Evolutionary conservation across 2,329 filamentous ascomycete genomes (phyloP).

Genomic region (Cladosporium oxysporum): DNA sequence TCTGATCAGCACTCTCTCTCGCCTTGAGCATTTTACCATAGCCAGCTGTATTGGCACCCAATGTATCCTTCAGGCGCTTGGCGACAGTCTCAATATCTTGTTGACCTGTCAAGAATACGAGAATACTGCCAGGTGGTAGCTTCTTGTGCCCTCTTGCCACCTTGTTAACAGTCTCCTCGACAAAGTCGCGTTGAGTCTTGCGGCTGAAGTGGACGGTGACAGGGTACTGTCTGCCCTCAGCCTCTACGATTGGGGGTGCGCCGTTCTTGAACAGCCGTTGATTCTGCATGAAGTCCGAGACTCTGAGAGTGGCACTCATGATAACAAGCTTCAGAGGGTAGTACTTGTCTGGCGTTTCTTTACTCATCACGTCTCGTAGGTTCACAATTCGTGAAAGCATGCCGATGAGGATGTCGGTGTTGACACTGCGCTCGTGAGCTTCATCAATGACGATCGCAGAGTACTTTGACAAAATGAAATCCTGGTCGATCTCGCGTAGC

Average conservation of each 20-base stretch:
- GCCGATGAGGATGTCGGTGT: conserved; percentile 96
- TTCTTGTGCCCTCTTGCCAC: conserved; percentile 85
- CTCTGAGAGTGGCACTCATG: conserved; percentile 93
- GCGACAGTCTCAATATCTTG: conserved; percentile 86
- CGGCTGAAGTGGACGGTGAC: conserved; percentile 89
- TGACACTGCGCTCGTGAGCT: conserved; percentile 94
- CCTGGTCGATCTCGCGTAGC: conserved; percentile 84
- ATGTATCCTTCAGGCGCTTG: conserved; percentile 73
- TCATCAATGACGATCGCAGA: conserved; percentile 95
- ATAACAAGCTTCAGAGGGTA: conserved; percentile 88
- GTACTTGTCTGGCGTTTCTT: conserved; percentile 67
- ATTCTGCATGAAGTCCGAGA: conserved; percentile 89
- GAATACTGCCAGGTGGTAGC: conserved; percentile 83
- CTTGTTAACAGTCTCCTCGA: conserved; percentile 87
- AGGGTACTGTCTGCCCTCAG: conserved; percentile 87
- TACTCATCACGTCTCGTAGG: conserved; percentile 71
- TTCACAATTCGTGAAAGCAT: conserved; percentile 94
- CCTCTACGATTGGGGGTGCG: conserved; percentile 80
- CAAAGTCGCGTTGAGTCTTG: conserved; percentile 80
- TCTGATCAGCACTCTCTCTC: conserved; percentile 20
- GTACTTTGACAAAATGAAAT: conserved; percentile 86
- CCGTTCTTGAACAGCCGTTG: conserved; percentile 67
- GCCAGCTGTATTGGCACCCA: conserved; percentile 51
- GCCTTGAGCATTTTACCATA: conserved; percentile 21
- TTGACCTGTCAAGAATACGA: conserved; percentile 92